A percentile compares a stretch with the other conserved stretches of the same genome.
These are phyloP conservation scores for Juglanconis sp. DNA, from an alignment of 2,329 filamentous ascomycete genomes.

Conservation along the genomic window DNA sequence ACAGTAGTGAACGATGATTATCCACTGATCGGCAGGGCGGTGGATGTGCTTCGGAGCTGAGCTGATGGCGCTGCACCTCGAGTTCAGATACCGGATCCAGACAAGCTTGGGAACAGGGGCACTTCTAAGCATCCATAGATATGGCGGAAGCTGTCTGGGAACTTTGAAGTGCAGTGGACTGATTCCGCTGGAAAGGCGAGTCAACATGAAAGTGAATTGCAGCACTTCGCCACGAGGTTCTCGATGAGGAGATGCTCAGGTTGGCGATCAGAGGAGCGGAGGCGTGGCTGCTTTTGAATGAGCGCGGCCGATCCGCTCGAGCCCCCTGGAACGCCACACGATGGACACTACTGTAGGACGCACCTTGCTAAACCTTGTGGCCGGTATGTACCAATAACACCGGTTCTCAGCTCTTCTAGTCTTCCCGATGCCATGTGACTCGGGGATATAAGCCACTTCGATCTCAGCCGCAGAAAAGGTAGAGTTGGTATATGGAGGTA, in stretches of 20 bases:
- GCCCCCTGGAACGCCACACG: no score
- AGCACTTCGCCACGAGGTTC: not conserved
- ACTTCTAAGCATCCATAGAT: not conserved
- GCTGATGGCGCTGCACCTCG: constrained; percentile 5
- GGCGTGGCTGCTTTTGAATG: not conserved
- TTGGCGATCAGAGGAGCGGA: not conserved
- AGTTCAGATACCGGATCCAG: constrained; percentile 13
- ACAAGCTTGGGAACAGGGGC: constrained; percentile 10
- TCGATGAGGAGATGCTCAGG: not conserved
- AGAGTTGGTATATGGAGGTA: not conserved
- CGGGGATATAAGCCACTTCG: no score
- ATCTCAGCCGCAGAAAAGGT: no score
- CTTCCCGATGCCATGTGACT: no score
- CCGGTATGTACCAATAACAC: not conserved
- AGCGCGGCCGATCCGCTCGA: not conserved
- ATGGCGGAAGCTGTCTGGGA: no score
- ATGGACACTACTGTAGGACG: no score
- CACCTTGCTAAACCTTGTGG: not conserved
- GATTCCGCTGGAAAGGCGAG: no score
- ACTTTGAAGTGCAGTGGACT: no score
- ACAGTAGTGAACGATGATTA: not conserved
- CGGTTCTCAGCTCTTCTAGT: no score
- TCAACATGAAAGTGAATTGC: not conserved
- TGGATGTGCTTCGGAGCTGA: no score
- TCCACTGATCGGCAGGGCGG: not conserved